Evolutionary conservation across 306 rosid genomes (phyloP).

Genomic region (Acacia acuminata): DNA sequence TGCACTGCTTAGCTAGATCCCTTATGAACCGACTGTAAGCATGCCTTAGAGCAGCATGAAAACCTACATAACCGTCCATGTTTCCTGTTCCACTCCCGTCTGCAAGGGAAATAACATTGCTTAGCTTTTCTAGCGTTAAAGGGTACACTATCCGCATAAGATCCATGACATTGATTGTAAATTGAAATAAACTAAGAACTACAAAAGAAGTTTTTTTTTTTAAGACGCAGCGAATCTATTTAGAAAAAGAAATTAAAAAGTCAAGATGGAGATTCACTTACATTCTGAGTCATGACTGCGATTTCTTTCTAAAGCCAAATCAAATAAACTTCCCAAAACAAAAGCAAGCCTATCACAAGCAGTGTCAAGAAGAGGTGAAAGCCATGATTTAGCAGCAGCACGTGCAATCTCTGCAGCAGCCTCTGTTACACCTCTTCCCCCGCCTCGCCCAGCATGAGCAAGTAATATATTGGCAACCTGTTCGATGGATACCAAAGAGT

Average conservation of each 20-base stretch:
- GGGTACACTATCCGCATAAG: slow-evolving; percentile 1
- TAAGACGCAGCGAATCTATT: slow-evolving; percentile 2
- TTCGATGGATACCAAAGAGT: slow-evolving; percentile 25
- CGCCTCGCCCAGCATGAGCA: slow-evolving; percentile 93
- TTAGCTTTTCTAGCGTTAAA: slow-evolving; percentile 29
- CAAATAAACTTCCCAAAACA: slow-evolving; percentile 86
- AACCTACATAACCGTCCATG: slow-evolving; percentile 92
- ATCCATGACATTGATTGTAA: not conserved
- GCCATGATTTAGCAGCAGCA: slow-evolving; percentile 97
- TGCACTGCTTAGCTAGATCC: slow-evolving; percentile 87
- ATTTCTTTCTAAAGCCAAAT: slow-evolving; percentile 81
- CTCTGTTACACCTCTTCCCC: slow-evolving; percentile 79
- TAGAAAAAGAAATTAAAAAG: not conserved
- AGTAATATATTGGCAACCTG: slow-evolving; percentile 98
- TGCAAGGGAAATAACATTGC: slow-evolving; percentile 41
- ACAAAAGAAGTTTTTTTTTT: not conserved
- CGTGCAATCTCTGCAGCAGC: slow-evolving; percentile 99
- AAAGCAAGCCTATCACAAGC: slow-evolving; percentile 96
- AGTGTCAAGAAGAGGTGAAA: slow-evolving; percentile 81
- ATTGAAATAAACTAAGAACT: slow-evolving; percentile 13
- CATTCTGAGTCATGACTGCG: slow-evolving; percentile 63
- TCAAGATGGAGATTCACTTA: slow-evolving; percentile 43
- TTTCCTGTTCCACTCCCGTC: slow-evolving; percentile 67
- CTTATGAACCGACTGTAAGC: slow-evolving; percentile 71
- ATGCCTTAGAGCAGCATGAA: slow-evolving; percentile 88